phyloP scores from a whole-genome alignment of 2,329 filamentous ascomycete genomes.

The Ophiocordyceps camponoti-rufipedis region DNA sequence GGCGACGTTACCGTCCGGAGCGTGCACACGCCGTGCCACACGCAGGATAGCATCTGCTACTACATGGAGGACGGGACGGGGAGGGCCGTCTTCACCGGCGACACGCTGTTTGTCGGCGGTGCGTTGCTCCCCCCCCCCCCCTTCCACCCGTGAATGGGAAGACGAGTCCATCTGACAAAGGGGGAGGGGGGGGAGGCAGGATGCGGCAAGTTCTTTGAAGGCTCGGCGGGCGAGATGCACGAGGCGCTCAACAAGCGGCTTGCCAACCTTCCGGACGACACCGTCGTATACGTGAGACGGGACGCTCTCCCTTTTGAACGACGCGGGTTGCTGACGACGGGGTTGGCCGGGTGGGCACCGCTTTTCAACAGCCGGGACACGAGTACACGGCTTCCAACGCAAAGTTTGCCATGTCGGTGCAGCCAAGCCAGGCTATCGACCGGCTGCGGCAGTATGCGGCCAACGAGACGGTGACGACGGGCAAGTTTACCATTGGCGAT shows the following conservation, averaged over 20 bases:
- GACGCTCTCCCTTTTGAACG: not conserved
- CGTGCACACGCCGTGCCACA: constrained; percentile 94
- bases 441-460: constrained; percentile 62
- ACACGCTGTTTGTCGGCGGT: constrained; percentile 91
- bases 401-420: constrained; percentile 64
- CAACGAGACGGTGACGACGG: constrained; percentile 73
- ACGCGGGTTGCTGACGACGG: not conserved
- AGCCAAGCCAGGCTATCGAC: constrained; percentile 57
- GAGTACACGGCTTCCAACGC: constrained; percentile 98
- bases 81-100: constrained; percentile 80
- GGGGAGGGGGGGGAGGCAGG: constrained; percentile 29
- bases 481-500: constrained; percentile 90
- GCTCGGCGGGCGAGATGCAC: constrained; percentile 78
- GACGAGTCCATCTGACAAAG: too few relatives aligned
- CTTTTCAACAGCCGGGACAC: constrained; percentile 53
- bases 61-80: constrained; percentile 63
- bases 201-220: constrained; percentile 93
- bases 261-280: constrained; percentile 68
- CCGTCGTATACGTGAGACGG: constrained; percentile 62
- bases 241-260: constrained; percentile 77
- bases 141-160: too few relatives aligned
- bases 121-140: constrained; percentile 3
- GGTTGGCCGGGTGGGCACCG: not conserved
- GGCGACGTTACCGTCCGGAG: constrained; percentile 70
- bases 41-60: constrained; percentile 96